Base-by-base conservation (phyloP, 1,139 yeast species). In the Nakaseomyces uthaithaninus region DNA sequence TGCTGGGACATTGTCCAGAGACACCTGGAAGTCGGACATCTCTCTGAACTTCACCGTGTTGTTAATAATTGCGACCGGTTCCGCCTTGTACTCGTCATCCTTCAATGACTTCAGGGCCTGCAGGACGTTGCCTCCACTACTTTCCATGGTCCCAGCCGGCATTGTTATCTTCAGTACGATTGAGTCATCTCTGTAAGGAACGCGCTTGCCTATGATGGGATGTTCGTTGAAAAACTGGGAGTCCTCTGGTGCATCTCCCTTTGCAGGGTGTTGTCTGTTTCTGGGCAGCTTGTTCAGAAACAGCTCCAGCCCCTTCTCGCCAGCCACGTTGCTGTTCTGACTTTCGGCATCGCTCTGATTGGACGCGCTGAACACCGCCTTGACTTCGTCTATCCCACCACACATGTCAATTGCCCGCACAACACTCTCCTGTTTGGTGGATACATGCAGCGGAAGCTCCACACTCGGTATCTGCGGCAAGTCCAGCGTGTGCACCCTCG, bases 11-110 rank as follows among this genome's bases (percentile, higher is more conserved):
- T 75, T 71, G 41, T 72, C 73, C 15, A 89, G 74, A 25, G 73
- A 66, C 46, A 76, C 74, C 58, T 89, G 98, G 58, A 86, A 91
- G 62, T 91, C 98, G 1, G 91, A 78, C 69, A 91, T 75, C 44
- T 84, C 86, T 50, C 95, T 73, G 59, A 89, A 91, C 50, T 84
- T 74, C 53, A 77, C 81, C 14, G 82, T 82, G 45, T 77, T 74
- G 50, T 78, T 77, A 17, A 87, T 68, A 14, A 86, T 71, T 0
- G 81, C 91, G 4, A 75, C 70, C 0, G 95, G 91, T 37, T 68
- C 66, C 1, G 73, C 70, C 20, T 62, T 64, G 39, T 69, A 70
- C 4, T 65, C 54, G 3, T 55, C 55, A 16, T 47, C 28, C 14
- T 50, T 46, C 10, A 55, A 42, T 2, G 49, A 42, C 14, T 62